Evolutionary conservation across 1,284 basidiomycete genomes (phyloP), one percentile per base, ranked within the genome.

Genomic region (Flammula alnicola): DNA sequence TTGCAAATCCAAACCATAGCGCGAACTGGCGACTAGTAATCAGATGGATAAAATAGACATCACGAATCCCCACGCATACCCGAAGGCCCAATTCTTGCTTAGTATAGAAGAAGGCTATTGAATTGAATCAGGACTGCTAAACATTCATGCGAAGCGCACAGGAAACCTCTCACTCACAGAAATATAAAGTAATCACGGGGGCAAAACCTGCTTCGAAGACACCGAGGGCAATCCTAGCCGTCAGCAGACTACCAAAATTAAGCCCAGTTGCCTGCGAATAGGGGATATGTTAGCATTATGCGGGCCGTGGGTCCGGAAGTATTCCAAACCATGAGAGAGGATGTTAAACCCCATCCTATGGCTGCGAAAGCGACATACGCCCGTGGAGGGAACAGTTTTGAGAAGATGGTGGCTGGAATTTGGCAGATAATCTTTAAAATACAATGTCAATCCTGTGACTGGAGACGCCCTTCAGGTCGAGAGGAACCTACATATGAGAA

Each of bases 1-100:
- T 85, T 14, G 88, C 88, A 60, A 89, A 90, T 7, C 85, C 86
- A 59, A 89, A 88, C 86, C 86, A 91, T 62, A 83, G 80, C 3
- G 86, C 88, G 70, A 91, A 75, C 63, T 77, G 40, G 14, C 47
- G 42, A 25, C 10, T 7, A 32, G 26, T 12, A 31, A 35, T 23
- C 29, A 26, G 16, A 22, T 17, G 11, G 22, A 26, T 35, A 11
- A 25, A 30, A 14, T 35, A 10, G 35, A 39, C n/a, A 17, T 9
- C 36, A 29, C 0, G 0, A 9, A 40, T 33, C 33, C 33, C 12
- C n/a, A n/a, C n/a, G n/a, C n/a, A n/a, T n/a, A 77, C 75, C 38
- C 88, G 77, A 41, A 85, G 67, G 11, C 88, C 88, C 57, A 87
- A 78, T 64, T 91, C 88, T 4, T 74, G 63, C 58, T 82, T 88